Base-by-base conservation (phyloP, 2,329 filamentous ascomycete genomes). In the Curvularia spicifera region DNA sequence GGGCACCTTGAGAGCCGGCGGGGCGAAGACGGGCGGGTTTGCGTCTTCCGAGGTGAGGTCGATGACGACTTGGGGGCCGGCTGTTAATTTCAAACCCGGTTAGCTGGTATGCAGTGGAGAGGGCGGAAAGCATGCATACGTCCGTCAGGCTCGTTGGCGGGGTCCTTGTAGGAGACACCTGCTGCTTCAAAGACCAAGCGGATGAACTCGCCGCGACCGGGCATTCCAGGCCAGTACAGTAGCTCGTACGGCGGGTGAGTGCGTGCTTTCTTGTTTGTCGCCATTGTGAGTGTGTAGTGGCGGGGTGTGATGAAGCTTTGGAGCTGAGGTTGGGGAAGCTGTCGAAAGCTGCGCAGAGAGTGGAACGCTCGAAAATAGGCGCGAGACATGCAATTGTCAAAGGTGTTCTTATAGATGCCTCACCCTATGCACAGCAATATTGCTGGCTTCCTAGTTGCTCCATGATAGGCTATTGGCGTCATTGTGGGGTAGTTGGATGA, bases 171-270 rank as follows among this genome's bases (percentile, higher is more conserved):
- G 4, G 83, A 73, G 1, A 84, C 84, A 18, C 83, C 83, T 20
- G 86, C 82, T 51, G 89, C 89, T 78, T 93, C 90, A 64, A 94
- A 85, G 15, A 83, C 83, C 10, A 94, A 84, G 22, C 91, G 89
- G 71, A 93, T 79, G 73, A 87, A 86, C 72, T 94, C 91, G 60
- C 87, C 91, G 48, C 91, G 88, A 40, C 91, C 91, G 33, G 91
- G 91, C 9, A 91, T 78, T 18, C 76, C 76, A 18, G 89, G 88
- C 85, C 89, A 91, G 82, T 93, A 93, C 71, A 91, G 80, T 56
- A 91, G 83, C 63, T 88, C 81, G 72, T 89, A 90, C 0, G 81
- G 78, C 53, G 70, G 78, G 55, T 72, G 75, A 60, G 70, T 71
- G 51, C 63, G 65, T 29, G 63, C 62, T 52, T 68, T 71, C 56